These are phyloP conservation scores for Vachellia collinsii DNA, from an alignment of 306 rosid species.

Conservation along the genomic window DNA sequence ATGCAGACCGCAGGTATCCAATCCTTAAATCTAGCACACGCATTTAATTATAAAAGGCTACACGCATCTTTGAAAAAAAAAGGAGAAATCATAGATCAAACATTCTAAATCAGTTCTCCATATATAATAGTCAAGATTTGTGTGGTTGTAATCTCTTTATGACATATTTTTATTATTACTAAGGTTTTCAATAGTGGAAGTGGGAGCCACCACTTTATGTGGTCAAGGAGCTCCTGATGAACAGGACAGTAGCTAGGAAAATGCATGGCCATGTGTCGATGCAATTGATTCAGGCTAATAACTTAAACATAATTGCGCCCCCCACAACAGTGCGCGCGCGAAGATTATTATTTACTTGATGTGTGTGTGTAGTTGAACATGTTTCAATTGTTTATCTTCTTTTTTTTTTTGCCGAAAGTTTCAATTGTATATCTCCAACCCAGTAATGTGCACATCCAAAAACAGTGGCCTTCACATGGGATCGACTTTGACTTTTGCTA, in stretches of 20 bases:
- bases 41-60: not conserved
- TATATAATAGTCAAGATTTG: not conserved
- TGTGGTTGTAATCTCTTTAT: constrained; percentile 19
- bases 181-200: constrained; percentile 5
- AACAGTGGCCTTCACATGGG: not conserved
- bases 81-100: constrained; percentile 5
- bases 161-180: not conserved
- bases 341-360: too few species aligned
- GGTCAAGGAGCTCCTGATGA: not conserved
- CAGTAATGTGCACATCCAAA: constrained; percentile 14
- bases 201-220: constrained; percentile 32
- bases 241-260: constrained; percentile 9
- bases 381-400: not conserved
- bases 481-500: constrained; percentile 7
- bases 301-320: not conserved
- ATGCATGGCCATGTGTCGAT: not conserved
- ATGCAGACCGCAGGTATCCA: not conserved
- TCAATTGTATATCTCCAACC: constrained; percentile 18
- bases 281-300: not conserved
- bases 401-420: too few species aligned
- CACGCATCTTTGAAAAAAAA: constrained; percentile 24
- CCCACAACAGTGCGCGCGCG: not conserved
- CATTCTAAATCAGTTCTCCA: not conserved
- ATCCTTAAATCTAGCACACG: not conserved
- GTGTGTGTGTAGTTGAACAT: too few species aligned